Base-by-base conservation (phyloP, 441 rosid genomes). In the Sinapis alba region DNA sequence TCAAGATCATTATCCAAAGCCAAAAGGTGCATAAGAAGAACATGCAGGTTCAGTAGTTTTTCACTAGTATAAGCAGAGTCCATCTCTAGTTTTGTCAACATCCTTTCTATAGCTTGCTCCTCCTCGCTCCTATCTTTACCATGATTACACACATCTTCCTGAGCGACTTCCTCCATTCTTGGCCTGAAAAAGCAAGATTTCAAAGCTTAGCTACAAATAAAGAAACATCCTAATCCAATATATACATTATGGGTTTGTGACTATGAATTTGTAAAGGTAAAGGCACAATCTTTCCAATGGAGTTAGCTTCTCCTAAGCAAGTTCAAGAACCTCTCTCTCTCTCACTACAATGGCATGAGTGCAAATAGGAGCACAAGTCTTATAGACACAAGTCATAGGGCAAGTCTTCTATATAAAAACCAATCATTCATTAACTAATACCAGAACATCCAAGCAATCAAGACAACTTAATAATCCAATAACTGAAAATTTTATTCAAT, bases 21-120 rank as follows among this genome's bases (percentile, higher is more conserved):
- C 83, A 89, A 82, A 23, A 93, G 90, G 27, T 89, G 91, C 95
- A 91, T 88, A 62, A 90, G 82, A 45, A 93, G 89, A 68, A 84
- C 85, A 62, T 93, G 94, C 75, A 93, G 73, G 26, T 86, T 89
- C 51, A 84, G 77, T 67, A 91, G 82, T 60, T 91, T 91, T 84
- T 90, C 92, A 43, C 85, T 65, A 38, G 88, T 81, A 78, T 34
- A 78, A 24, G 83, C 85, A 69, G 91, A 83, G 78, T 86, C 87
- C 74, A 85, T 45, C 66, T 86, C 92, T 38, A 88, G 77, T 71
- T 69, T 73, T 16, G 84, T 80, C 79, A 90, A 38, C 65, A 65
- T 69, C 71, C 78, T 79, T 75, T 81, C 77, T 32, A 76, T 78
- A 59, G 83, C 86, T 62, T 77, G 78, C 61, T 75, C 72, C 69